Base-by-base conservation (phyloP, 106 monocot genomes). In the Xerophyta viscosa region DNA sequence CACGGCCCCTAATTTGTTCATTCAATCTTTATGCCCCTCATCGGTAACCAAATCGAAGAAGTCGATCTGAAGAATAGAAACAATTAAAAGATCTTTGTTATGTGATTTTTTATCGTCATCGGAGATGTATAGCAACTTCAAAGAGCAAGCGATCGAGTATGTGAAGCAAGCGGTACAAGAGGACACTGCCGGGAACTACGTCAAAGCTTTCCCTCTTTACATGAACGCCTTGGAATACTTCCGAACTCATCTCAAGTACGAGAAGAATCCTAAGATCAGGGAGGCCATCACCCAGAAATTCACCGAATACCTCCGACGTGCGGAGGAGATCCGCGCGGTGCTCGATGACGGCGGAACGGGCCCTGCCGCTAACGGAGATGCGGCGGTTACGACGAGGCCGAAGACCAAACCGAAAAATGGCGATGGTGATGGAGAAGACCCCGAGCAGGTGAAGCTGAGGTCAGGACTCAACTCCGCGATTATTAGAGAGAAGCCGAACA, bases 211-310 rank as follows among this genome's bases (percentile, higher is more conserved):
- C 63, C 80, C 86, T 8, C 66, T 86, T 20, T 86, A 86, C 64
- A 86, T 86, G 86, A 86, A 86, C 69, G 86, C 86, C 26, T 70
- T 86, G 1, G 86, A 86, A 62, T 86, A 86, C 77, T 86, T 86
- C 63, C 65, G 62, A 24, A 86, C 86, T 27, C 86, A 86, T 64
- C 86, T 86, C 54, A 86, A 76, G 48, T 77, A 77, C 51, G 77
- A 77, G 66, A 77, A 71, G 71, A 77, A 77, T 62, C 77, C 77
- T 20, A 87, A 87, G 68, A 74, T 87, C 60, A 87, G 81, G 67
- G 87, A 87, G 62, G 81, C 87, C 0, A 87, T 87, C 62, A 87
- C 87, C 46, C 77, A 81, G 65, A 87, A 87, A 65, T 87, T 87
- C 74, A 87, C 87, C 37, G 86, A 86, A 70, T 86, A 86, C 63